Evolutionary conservation across 768 basidiomycete genomes (phyloP).

Genomic region (Ramaria sp.): DNA sequence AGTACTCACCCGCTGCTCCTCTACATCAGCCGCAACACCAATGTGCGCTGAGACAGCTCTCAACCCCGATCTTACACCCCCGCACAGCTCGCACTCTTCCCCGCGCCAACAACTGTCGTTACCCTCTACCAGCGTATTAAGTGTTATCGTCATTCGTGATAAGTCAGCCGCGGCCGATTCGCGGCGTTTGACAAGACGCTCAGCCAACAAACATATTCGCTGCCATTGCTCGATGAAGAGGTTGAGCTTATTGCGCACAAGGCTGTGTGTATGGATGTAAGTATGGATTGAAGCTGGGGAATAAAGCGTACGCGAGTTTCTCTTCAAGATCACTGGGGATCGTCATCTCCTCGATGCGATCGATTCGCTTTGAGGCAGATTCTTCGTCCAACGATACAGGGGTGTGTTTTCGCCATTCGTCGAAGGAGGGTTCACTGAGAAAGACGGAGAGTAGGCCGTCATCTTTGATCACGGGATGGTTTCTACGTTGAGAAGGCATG

Average conservation of each 20-base stretch:
- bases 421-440: conserved; percentile 73
- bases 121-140: conserved; percentile 67
- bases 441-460: conserved; percentile 78
- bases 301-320: conserved; percentile 52
- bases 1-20: conserved; percentile 57
- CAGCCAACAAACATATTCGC: conserved; percentile 74
- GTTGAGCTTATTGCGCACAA: conserved; percentile 64
- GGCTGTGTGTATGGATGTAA: conserved; percentile 27
- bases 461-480: conserved; percentile 85
- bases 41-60: conserved; percentile 54
- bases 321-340: conserved; percentile 90
- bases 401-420: conserved; percentile 77
- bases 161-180: conserved; percentile 87
- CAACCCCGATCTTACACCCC: conserved; percentile 66
- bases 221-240: conserved; percentile 87
- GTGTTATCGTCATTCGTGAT: conserved; percentile 70
- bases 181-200: conserved; percentile 81
- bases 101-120: conserved; percentile 78
- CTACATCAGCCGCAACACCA: conserved; percentile 59
- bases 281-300: conserved; percentile 1
- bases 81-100: conserved; percentile 69
- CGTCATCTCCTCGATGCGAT: conserved; percentile 78
- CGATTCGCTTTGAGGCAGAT: conserved; percentile 65
- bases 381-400: conserved; percentile 80
- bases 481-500: conserved; percentile 30